A percentile compares a stretch with the other conserved stretches of the same genome.
phyloP scores from a whole-genome alignment of 495 filamentous ascomycete species.

The Daldinia grandis region DNA sequence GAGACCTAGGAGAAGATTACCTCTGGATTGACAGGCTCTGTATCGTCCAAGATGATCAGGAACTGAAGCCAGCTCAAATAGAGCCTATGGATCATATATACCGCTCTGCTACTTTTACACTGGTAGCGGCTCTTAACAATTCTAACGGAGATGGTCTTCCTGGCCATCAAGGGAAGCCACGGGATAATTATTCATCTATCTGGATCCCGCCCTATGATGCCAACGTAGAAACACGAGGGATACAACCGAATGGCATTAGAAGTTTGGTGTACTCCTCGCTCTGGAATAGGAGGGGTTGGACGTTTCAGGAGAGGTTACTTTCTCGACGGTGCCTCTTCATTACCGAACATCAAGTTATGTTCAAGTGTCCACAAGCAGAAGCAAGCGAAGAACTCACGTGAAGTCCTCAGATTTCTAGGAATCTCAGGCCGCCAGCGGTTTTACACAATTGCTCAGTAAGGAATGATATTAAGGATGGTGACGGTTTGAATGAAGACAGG shows the following conservation, averaged over 20 bases:
- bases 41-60: background rate
- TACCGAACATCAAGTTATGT: background rate
- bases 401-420: background rate
- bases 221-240: too few species aligned
- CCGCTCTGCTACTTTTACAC: background rate
- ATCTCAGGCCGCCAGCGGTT: background rate
- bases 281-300: background rate
- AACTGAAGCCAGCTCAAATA: background rate
- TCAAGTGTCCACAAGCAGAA: background rate
- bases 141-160: background rate
- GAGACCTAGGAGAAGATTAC: background rate
- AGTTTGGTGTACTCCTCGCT: background rate
- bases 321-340: background rate
- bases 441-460: background rate
- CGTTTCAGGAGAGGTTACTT: background rate
- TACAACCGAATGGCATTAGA: background rate
- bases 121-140: background rate
- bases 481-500: background rate
- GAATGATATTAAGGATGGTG: background rate
- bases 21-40: background rate
- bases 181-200: background rate
- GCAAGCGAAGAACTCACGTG: background rate
- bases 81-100: background rate
- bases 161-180: background rate
- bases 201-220: background rate